Conservation (phyloP, 176 grass and related monocot species). For the Oryza glumipatula region DNA sequence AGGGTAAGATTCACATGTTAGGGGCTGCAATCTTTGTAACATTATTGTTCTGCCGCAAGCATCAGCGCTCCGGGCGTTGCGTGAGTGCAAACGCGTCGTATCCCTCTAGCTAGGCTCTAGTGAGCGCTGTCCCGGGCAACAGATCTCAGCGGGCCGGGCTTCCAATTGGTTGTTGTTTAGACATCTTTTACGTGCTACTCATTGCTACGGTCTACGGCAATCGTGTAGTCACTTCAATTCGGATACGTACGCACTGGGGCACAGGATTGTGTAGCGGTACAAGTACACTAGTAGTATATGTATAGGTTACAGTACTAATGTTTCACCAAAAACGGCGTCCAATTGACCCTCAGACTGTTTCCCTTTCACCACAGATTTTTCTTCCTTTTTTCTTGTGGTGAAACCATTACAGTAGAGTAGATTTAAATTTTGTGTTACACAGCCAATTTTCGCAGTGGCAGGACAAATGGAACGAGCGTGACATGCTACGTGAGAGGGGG, state of each 20-base stretch:
- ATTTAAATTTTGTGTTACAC: background rate
- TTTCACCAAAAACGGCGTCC: background rate
- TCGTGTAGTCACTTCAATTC: background rate
- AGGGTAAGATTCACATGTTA: too few relatives aligned
- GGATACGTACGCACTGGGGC: background rate
- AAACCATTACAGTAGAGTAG: background rate
- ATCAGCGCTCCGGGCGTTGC: too few relatives aligned
- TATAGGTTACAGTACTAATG: background rate
- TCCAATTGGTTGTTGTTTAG: background rate
- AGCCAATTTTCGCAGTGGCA: too few relatives aligned
- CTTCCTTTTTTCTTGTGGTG: too few relatives aligned
- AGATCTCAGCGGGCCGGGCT: too few relatives aligned
- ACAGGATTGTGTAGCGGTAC: background rate
- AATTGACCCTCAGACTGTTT: background rate
- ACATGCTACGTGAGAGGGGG: too few relatives aligned
- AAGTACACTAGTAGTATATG: background rate
- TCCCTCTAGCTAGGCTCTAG: too few relatives aligned
- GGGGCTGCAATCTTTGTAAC: too few relatives aligned
- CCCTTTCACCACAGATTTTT: background rate
- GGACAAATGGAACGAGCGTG: too few relatives aligned
- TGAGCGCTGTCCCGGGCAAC: too few relatives aligned
- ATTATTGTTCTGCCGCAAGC: too few relatives aligned
- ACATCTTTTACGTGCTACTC: background rate
- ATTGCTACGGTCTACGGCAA: background rate
- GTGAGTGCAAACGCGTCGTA: too few relatives aligned